Base-by-base conservation (phyloP, 495 filamentous ascomycete species). In the Lophiostoma macrostomum region DNA sequence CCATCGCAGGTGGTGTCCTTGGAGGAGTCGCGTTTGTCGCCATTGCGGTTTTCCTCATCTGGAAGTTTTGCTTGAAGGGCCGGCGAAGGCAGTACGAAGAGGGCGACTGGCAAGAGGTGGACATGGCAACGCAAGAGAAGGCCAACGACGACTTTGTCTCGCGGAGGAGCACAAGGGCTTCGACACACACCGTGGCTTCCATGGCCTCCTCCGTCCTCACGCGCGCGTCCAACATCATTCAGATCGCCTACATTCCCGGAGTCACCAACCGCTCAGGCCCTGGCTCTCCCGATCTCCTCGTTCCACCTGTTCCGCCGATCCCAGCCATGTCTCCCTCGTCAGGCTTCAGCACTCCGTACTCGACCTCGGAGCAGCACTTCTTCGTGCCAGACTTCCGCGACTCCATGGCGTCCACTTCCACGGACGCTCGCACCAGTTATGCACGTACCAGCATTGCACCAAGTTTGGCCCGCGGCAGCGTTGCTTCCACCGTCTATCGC, bases 181-280 rank as follows among this genome's bases (percentile, higher is more conserved):
- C 88, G 22, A 88, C 91, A 29, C 89, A 95, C 61, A 95, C 91
- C 4, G 85, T 88, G 46, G 79, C 83, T 56, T 96, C 91, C 30
- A 89, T 97, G 63, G 93, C 94, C 13, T 96, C 91, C 8, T 96
- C 91, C 41, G 88, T 96, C 46, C 81, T 95, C 47, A 97, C 93
- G 5, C 85, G 93, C 38, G 93, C 93, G 36, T 96, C 91, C 53
- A 97, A 98, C 72, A 88, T 98, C 66, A 98, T 98, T 55, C 93
- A 97, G 71, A 98, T 98, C 68, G 93, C 94, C 36, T 98, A 96
- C 69, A 96, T 98, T 58, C 93, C 93, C 40, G 93, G 93, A 37
- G 91, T 97, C 65, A 97, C 90, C 48, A 96, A 96, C 71, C 80
- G 93, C 38, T 90, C 90, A 3, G 82, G 85, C 1, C 86, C 87